Evolutionary conservation across 805 yeast species (phyloP).

Genomic region (Candida tibetensis): DNA sequence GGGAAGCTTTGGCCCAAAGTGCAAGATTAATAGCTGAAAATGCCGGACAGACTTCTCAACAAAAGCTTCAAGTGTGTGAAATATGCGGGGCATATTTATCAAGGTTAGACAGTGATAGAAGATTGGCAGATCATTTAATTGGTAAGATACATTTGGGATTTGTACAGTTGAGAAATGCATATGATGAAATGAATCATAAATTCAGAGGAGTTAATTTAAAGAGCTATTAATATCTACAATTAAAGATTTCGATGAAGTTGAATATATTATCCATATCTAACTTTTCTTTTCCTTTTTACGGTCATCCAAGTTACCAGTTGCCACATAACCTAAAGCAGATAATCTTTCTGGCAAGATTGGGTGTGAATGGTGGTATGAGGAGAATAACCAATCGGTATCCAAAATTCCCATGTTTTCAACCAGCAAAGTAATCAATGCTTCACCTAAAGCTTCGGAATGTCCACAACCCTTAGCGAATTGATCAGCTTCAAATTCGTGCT

Average conservation of each 20-base stretch:
- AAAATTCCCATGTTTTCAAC: slow-evolving; percentile 80
- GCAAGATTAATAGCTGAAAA: slow-evolving; percentile 64
- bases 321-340: slow-evolving; percentile 58
- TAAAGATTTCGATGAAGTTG: no score
- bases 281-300: slow-evolving; percentile 22
- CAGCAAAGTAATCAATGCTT: slow-evolving; percentile 71
- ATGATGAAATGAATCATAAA: slow-evolving; percentile 34
- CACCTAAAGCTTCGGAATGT: slow-evolving; percentile 62
- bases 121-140: slow-evolving; percentile 84
- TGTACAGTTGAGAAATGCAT: slow-evolving; percentile 65
- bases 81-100: slow-evolving; percentile 88
- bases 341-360: slow-evolving; percentile 92
- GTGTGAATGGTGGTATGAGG: slow-evolving; percentile 86
- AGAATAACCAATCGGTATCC: slow-evolving; percentile 86
- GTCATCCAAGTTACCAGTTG: slow-evolving; percentile 13
- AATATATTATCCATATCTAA: slow-evolving; percentile 19
- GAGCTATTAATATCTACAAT: background rate
- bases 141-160: slow-evolving; percentile 87
- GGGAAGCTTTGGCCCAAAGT: slow-evolving; percentile 52
- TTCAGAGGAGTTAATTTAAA: slow-evolving; percentile 7
- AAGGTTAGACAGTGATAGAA: slow-evolving; percentile 78
- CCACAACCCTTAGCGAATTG: slow-evolving; percentile 76
- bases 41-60: slow-evolving; percentile 83
- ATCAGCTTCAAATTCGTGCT: slow-evolving; percentile 93
- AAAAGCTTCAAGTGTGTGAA: slow-evolving; percentile 85